A percentile compares a stretch with the other conserved stretches of the same genome.
phyloP scores from a whole-genome alignment of 371 early-diverging fungal species.

The Smittium culicis region DNA sequence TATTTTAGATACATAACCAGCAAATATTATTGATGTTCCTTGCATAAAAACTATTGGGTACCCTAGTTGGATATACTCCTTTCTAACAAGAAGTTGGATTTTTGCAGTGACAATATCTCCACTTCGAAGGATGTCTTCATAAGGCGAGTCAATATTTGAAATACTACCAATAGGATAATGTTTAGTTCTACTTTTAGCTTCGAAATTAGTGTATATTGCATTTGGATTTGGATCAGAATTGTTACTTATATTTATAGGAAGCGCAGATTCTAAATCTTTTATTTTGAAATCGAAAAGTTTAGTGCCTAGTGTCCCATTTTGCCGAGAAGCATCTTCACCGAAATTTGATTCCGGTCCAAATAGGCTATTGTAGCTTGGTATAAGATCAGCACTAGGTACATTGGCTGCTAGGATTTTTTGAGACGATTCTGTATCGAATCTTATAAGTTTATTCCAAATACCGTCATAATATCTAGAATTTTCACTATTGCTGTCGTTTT shows the following conservation, averaged over 20 bases:
- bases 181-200: no score
- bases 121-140: background rate
- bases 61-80: slow-evolving; percentile 5
- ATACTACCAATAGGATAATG: no score
- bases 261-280: background rate
- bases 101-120: background rate
- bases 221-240: background rate
- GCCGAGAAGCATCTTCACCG: background rate
- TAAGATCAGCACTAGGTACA: background rate
- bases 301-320: background rate
- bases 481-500: background rate
- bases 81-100: background rate
- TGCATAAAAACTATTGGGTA: slow-evolving; percentile 4
- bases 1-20: background rate
- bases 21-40: background rate
- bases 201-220: background rate
- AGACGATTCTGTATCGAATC: background rate
- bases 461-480: background rate
- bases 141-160: no score
- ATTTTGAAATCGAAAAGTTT: background rate
- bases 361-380: background rate
- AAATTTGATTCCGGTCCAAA: background rate
- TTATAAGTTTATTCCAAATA: background rate
- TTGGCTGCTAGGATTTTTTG: background rate
- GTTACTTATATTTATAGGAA: background rate